A percentile compares a stretch with the other conserved stretches of the same genome.
These are phyloP conservation scores for Farysia itapuensis DNA, from an alignment of 1,284 basidiomycete species.

Conservation along the genomic window DNA sequence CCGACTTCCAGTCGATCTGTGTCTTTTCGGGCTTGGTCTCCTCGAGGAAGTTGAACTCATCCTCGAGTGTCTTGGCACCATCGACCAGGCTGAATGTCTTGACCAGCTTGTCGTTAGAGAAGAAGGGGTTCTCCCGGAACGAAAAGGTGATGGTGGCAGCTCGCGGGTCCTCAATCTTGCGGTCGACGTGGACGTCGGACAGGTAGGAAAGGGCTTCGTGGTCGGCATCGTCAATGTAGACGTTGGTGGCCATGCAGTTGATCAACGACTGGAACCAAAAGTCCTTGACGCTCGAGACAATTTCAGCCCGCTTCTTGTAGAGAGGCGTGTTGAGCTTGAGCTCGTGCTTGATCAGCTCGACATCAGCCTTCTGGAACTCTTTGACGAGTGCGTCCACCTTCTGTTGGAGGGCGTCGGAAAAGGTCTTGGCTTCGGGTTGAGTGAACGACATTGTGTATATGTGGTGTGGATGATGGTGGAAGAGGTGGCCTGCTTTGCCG, in stretches of 20 bases:
- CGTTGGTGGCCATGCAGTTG: conserved; percentile 54
- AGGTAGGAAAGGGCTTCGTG: conserved; percentile 49
- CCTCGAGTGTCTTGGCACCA: conserved; percentile 39
- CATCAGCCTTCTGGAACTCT: conserved; percentile 44
- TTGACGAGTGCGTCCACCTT: conserved; percentile 40
- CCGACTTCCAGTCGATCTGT: conserved; percentile 79
- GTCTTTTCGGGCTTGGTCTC: conserved; percentile 51
- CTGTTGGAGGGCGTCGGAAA: conserved; percentile 28
- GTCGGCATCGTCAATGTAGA: conserved; percentile 57
- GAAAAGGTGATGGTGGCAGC: conserved; percentile 48
- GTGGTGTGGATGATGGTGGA: too few relatives aligned
- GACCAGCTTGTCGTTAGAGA: conserved; percentile 44
- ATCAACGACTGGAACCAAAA: conserved; percentile 56
- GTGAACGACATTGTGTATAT: neutral
- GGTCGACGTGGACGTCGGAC: conserved; percentile 44
- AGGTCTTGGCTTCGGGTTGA: conserved; percentile 34
- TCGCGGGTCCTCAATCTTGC: conserved; percentile 50
- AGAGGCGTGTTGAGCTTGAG: conserved; percentile 50
- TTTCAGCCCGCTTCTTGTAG: conserved; percentile 49
- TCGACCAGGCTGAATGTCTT: conserved; percentile 50
- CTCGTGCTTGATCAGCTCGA: conserved; percentile 48
- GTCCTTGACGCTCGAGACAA: conserved; percentile 43
- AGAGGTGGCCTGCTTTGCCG: too few relatives aligned
- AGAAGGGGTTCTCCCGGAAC: conserved; percentile 53
- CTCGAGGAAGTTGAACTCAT: conserved; percentile 53